Conservation (phyloP, 2,329 filamentous ascomycete species). For the Hypoxylon sp. region DNA sequence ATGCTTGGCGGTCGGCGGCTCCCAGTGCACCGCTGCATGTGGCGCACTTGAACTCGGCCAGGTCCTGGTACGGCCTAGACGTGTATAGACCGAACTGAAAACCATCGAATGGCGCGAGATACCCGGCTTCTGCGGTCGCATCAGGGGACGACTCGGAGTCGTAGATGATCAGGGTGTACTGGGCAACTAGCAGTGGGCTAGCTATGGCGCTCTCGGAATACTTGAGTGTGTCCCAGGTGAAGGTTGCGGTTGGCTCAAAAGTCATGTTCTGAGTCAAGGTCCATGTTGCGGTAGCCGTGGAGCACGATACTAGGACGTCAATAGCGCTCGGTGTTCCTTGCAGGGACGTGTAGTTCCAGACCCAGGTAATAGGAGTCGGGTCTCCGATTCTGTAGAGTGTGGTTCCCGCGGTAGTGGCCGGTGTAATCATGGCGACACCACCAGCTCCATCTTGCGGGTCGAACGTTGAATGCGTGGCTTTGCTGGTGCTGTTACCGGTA, state of each 20-base stretch:
- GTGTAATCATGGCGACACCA: slow-evolving; percentile 68
- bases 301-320: slow-evolving; percentile 72
- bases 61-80: slow-evolving; percentile 65
- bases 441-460: slow-evolving; percentile 65
- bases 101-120: slow-evolving; percentile 64
- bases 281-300: slow-evolving; percentile 66
- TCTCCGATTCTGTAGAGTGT: slow-evolving; percentile 74
- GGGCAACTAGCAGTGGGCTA: slow-evolving; percentile 65
- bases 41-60: slow-evolving; percentile 68
- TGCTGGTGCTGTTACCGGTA: slow-evolving; percentile 50
- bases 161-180: slow-evolving; percentile 75
- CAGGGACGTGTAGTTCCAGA: slow-evolving; percentile 77
- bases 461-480: slow-evolving; percentile 59
- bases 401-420: slow-evolving; percentile 61
- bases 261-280: slow-evolving; percentile 76
- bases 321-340: slow-evolving; percentile 71
- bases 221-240: slow-evolving; percentile 71
- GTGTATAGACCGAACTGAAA: slow-evolving; percentile 74
- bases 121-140: slow-evolving; percentile 69
- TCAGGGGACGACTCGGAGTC: slow-evolving; percentile 69
- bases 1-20: slow-evolving; percentile 62
- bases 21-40: slow-evolving; percentile 70
- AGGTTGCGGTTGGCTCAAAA: slow-evolving; percentile 65
- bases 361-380: slow-evolving; percentile 66
- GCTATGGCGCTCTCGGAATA: slow-evolving; percentile 64